A percentile compares a stretch with the other conserved stretches of the same genome.
Conservation (phyloP, 2,329 filamentous ascomycete species). For the Neoarthrinium moseri region DNA sequence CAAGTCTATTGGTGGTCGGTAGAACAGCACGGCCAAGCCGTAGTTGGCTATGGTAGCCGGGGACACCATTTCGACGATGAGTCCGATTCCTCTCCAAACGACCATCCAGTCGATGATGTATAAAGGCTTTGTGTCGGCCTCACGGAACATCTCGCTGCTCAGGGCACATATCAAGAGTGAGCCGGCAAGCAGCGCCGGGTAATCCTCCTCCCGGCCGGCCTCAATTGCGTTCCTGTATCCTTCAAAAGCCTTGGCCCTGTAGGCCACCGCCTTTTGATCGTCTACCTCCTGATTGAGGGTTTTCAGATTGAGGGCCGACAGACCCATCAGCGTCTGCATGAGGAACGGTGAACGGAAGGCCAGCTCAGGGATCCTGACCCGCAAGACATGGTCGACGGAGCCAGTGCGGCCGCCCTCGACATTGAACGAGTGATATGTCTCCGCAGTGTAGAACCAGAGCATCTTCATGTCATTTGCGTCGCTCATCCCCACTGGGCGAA, state of each 20-base stretch:
- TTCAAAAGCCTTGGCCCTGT: slow-evolving; percentile 48
- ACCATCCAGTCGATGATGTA: slow-evolving; percentile 57
- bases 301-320: slow-evolving; percentile 49
- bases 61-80: slow-evolving; percentile 42
- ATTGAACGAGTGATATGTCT: slow-evolving; percentile 46
- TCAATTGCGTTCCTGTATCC: slow-evolving; percentile 53
- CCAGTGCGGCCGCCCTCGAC: slow-evolving; percentile 33
- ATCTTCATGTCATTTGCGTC: slow-evolving; percentile 48
- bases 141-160: slow-evolving; percentile 49
- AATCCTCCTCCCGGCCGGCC: slow-evolving; percentile 41
- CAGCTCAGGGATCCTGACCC: slow-evolving; percentile 44
- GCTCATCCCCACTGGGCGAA: slow-evolving; percentile 31
- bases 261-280: slow-evolving; percentile 35
- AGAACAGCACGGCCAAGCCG: slow-evolving; percentile 47
- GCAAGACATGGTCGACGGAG: slow-evolving; percentile 41
- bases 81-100: slow-evolving; percentile 52
- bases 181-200: slow-evolving; percentile 48
- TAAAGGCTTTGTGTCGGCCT: slow-evolving; percentile 40
- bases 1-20: slow-evolving; percentile 47
- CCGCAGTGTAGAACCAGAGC: slow-evolving; percentile 53
- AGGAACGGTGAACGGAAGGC: slow-evolving; percentile 54
- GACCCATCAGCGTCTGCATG: slow-evolving; percentile 52
- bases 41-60: slow-evolving; percentile 32
- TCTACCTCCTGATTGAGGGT: slow-evolving; percentile 38
- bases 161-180: slow-evolving; percentile 52